Conservation (phyloP, 2,329 filamentous ascomycete species). For the Diaporthe aspalathi region DNA sequence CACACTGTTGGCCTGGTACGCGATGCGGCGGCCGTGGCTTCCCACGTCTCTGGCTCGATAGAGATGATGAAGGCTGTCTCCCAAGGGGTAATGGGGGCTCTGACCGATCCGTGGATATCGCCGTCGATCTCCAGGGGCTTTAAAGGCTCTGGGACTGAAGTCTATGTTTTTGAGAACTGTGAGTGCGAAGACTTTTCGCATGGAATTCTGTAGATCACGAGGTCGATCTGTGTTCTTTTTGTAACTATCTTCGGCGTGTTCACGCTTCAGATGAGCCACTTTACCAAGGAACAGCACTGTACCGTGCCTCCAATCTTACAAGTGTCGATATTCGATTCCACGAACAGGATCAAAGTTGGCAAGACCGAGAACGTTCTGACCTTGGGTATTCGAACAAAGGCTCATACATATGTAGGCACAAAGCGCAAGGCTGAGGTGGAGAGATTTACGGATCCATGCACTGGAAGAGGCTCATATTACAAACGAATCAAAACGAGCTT, state of each 20-base stretch:
- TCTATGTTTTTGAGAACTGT: too few relatives aligned
- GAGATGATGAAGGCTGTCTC: background rate
- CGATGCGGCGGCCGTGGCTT: background rate
- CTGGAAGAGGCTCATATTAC: background rate
- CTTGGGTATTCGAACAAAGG: background rate
- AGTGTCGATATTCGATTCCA: too few relatives aligned
- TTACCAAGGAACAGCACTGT: too few relatives aligned
- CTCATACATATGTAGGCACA: background rate
- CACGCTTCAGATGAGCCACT: too few relatives aligned
- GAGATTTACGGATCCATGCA: background rate
- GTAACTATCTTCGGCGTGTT: too few relatives aligned
- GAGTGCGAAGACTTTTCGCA: too few relatives aligned
- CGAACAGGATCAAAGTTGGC: background rate
- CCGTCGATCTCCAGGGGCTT: background rate
- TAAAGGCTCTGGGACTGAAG: background rate
- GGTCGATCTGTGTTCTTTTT: too few relatives aligned
- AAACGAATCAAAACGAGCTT: background rate
- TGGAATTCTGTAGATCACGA: background rate
- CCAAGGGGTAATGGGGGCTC: background rate
- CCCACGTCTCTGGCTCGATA: background rate
- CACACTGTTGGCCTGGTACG: background rate
- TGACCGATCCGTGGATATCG: background rate
- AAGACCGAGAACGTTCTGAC: background rate
- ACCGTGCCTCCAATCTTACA: too few relatives aligned
- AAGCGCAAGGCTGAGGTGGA: background rate